Evolutionary conservation across 352 stramenopile genomes (phyloP), one percentile per base, ranked within the genome.

Genomic region (Saprolegnia diclina): DNA sequence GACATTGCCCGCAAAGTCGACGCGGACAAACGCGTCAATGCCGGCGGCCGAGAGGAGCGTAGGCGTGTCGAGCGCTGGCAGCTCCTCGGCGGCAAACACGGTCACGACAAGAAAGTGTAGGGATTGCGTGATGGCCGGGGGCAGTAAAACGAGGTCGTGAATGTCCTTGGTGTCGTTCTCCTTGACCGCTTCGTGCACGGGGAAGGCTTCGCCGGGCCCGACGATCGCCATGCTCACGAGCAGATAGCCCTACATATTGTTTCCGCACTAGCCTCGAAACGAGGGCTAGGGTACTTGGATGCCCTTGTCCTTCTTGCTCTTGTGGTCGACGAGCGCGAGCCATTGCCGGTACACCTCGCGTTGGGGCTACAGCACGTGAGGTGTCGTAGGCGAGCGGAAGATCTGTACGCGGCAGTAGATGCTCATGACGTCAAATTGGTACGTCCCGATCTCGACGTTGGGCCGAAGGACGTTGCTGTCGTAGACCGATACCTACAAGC

Each of bases 331-430:
- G 4, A 97, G 73, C n/a, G 83, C 87, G 22, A 97, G 84, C 91
- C 91, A 97, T 65, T 95, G 81, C 1, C 89, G 81, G 67, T 97
- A 93, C 0, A 96, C 55, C 65, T 97, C 89, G 65, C 96, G 90
- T 37, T 94, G 66, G 13, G 81, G 77, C 82, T 91, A 64, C 18
- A 56, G 32, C 62, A 64, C 14, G 56, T 16, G 61, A 48, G 35
- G 5, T 35, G 29, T 35, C 29, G 29, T 35, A 2, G 29, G 18
- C 1, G 54, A 48, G 40, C 46, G n/a, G 26, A n/a, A 22, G 53
- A 16, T 29, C 7, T 77, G 40, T 76, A 91, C 83, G 40, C 78
- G 81, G 63, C 76, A 82, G 66, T 90, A 90, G 19, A 91, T 81
- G 0, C 80, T 88, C 4, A 93, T 73, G 32, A 75, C 86, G 59